Evolutionary conservation across 495 filamentous ascomycete species (phyloP).

Genomic region (Cenococcum geophilum): DNA sequence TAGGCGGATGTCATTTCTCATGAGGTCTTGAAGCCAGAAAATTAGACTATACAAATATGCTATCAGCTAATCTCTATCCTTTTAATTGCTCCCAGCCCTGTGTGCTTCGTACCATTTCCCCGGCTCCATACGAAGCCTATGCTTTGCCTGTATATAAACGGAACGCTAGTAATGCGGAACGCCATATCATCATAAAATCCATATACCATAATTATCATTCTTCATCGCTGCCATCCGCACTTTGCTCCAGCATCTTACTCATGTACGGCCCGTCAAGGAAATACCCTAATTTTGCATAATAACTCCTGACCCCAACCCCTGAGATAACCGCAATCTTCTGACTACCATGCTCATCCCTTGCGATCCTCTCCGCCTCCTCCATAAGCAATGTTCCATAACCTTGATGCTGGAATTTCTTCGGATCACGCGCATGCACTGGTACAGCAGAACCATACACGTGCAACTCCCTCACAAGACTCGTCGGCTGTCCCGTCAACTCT

Average conservation of each 20-base stretch:
- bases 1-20: too few species aligned
- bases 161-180: too few species aligned
- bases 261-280: conserved; percentile 61
- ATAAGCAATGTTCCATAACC: conserved; percentile 93
- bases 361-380: conserved; percentile 96
- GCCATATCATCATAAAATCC: not conserved
- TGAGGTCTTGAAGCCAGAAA: too few species aligned
- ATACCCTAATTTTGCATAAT: conserved; percentile 90
- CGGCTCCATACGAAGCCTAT: too few species aligned
- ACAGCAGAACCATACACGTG: conserved; percentile 97
- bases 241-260: conserved; percentile 29
- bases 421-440: conserved; percentile 86
- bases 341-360: conserved; percentile 86
- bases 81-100: too few species aligned
- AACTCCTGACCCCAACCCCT: conserved; percentile 87
- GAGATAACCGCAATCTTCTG: conserved; percentile 92
- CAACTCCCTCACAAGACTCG: conserved; percentile 86
- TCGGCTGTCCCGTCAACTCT: conserved; percentile 78
- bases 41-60: too few species aligned
- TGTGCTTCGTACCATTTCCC: too few species aligned
- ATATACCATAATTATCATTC: not conserved
- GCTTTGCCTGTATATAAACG: too few species aligned
- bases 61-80: too few species aligned
- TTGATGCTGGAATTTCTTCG: conserved; percentile 96
- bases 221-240: conserved; percentile 17